Evolutionary conservation across 345 rosid species (phyloP), one percentile per base, ranked within the genome.

Genomic region (Linum lewisii): DNA sequence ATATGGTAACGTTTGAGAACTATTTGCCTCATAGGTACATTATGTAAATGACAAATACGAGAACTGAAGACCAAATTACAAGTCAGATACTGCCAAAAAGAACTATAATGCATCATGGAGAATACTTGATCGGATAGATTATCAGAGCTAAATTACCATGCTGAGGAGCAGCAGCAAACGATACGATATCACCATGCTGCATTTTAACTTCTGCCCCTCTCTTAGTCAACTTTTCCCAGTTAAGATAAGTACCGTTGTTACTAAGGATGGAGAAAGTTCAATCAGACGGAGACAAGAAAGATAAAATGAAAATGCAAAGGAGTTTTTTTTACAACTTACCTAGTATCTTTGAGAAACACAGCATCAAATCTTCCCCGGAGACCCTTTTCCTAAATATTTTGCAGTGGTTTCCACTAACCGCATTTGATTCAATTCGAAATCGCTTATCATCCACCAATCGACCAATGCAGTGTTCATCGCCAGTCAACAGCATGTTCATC

Each of bases 381-480:
- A 72, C 23, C 51, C 38, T 69, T 73, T 78, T 80, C 68, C 86
- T 84, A 66, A 66, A 80, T 26, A 93, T 77, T 66, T 70, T 93
- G 78, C 97, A 93, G 64, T 93, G 99, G 22, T 75, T 80, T 36
- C 80, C 95, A 60, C 99, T 89, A 21, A 93, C 78, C 13, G 90
- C 77, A 70, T 15, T 58, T 10, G 95, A 81, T 19, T 87, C 95
- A 38, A 93, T 76, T 72, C 69, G 94, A 68, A 79, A 81, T 25
- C 71, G 81, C 11, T 44, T 26, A 60, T 89, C 90, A 69, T 78
- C 74, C 9, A 82, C 94, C 65, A 71, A 49, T 54, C 99, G 74
- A 32, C 99, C 99, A 62, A 93, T 69, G 60, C 73, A 71, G 68
- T 88, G 97, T 75, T 75, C 84, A 68, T 83, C 83, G 47, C 64